These are phyloP conservation scores for Coemansia sp. DNA, from an alignment of 192 early-diverging fungal genomes.

Conservation along the genomic window DNA sequence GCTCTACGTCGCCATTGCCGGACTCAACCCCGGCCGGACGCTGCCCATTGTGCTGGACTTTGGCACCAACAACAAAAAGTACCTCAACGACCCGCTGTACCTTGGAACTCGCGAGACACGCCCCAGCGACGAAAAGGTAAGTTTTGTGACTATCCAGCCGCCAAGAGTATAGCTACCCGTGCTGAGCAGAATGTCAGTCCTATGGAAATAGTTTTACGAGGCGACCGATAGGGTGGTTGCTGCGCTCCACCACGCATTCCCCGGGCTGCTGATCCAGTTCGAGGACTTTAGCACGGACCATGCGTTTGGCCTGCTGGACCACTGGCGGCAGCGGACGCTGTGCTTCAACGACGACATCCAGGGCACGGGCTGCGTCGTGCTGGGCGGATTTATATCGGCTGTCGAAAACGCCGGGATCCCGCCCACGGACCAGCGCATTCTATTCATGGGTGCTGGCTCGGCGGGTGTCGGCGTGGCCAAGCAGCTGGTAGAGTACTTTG, in stretches of 20 bases:
- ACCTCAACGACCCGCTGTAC: slow-evolving; percentile 81
- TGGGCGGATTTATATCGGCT: slow-evolving; percentile 84
- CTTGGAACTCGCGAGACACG: slow-evolving; percentile 68
- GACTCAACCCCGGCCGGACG: slow-evolving; percentile 76
- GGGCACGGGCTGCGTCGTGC: slow-evolving; percentile 77
- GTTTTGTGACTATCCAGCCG: no score
- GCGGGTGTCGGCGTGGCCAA: slow-evolving; percentile 91
- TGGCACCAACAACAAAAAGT: slow-evolving; percentile 79
- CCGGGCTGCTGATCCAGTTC: slow-evolving; percentile 86
- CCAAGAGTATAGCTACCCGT: no score
- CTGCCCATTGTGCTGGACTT: slow-evolving; percentile 88
- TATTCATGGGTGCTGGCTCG: slow-evolving; percentile 90
- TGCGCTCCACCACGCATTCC: slow-evolving; percentile 65
- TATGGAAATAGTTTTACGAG: slow-evolving; percentile 69
- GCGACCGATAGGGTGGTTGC: slow-evolving; percentile 73
- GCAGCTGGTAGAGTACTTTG: slow-evolving; percentile 76
- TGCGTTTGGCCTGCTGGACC: slow-evolving; percentile 75
- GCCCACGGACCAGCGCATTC: slow-evolving; percentile 69
- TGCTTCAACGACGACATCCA: slow-evolving; percentile 83
- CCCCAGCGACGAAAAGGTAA: slow-evolving; percentile 51
- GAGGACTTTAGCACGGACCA: slow-evolving; percentile 95
- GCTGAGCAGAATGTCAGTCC: no score
- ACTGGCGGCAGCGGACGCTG: slow-evolving; percentile 67
- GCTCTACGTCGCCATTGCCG: slow-evolving; percentile 77
- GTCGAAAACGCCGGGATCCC: slow-evolving; percentile 61